Evolutionary conservation across 176 grass and related monocot species (phyloP).

Genomic region (Bothriochloa decipiens): DNA sequence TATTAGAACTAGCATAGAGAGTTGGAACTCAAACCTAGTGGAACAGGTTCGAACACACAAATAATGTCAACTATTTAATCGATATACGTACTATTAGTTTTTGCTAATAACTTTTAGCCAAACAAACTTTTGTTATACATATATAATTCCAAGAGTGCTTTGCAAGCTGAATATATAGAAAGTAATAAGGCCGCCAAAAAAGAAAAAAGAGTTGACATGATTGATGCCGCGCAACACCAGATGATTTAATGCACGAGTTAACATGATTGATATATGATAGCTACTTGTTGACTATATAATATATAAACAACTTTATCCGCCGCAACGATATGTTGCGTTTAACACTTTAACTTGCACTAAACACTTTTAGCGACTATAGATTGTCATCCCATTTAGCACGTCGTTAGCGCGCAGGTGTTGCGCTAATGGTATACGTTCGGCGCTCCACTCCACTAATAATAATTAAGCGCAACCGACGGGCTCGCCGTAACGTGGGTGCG

Average conservation of each 20-base stretch:
- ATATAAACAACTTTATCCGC: background rate
- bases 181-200: background rate
- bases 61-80: background rate
- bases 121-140: background rate
- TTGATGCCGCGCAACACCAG: background rate
- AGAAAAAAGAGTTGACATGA: background rate
- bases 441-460: conserved; percentile 21
- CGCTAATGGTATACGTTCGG: background rate
- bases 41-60: background rate
- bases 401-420: background rate
- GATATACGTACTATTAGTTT: background rate
- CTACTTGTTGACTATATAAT: too few species aligned
- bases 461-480: too few species aligned
- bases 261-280: too few species aligned
- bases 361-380: conserved; percentile 1
- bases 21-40: background rate
- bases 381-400: background rate
- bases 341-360: background rate
- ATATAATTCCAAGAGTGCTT: background rate
- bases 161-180: background rate
- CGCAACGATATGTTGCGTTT: conserved; percentile 7
- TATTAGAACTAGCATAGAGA: background rate
- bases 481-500: too few species aligned
- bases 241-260: too few species aligned
- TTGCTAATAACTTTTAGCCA: background rate